A percentile compares a stretch with the other conserved stretches of the same genome.
phyloP scores from a whole-genome alignment of 331 rosid genomes.

The Phaseolus coccineus region DNA sequence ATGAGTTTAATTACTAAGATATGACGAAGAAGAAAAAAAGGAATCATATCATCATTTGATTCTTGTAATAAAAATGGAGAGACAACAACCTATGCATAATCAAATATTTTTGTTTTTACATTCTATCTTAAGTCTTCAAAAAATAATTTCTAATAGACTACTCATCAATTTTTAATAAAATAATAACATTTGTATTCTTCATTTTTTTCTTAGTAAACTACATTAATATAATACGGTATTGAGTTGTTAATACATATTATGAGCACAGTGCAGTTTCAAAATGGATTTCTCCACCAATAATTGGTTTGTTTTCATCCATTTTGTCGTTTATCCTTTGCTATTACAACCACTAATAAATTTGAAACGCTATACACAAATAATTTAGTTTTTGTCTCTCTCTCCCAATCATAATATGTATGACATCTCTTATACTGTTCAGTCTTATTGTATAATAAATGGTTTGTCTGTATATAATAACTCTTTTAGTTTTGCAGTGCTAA shows the following conservation, averaged over 20 bases:
- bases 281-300: neutral
- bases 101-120: neutral
- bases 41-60: neutral
- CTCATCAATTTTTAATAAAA: no score
- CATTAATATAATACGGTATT: no score
- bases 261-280: neutral
- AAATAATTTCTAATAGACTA: no score
- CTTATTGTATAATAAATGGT: neutral
- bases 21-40: neutral
- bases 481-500: neutral
- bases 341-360: no score
- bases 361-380: no score
- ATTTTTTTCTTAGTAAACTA: no score
- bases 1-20: neutral
- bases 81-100: conserved; percentile 6
- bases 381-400: no score
- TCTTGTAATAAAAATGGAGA: neutral
- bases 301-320: conserved; percentile 6
- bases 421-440: neutral
- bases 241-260: no score
- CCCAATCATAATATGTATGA: no score
- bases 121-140: no score
- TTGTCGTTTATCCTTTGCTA: neutral
- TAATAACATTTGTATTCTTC: no score
- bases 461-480: no score